Evolutionary conservation across 345 rosid genomes (phyloP).

Genomic region (Syzygium aromaticum): DNA sequence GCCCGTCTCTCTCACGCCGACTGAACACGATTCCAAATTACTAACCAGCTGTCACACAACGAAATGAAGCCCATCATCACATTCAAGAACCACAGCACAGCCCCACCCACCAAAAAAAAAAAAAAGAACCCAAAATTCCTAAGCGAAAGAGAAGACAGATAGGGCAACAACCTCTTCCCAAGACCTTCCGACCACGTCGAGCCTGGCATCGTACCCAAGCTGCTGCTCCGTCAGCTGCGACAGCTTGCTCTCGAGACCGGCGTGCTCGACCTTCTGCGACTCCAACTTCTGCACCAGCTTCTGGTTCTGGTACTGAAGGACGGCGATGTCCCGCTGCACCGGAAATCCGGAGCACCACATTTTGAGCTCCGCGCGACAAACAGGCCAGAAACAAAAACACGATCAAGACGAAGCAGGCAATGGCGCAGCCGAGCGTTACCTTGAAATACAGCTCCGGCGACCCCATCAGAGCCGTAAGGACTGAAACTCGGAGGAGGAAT

Average conservation of each 20-base stretch:
- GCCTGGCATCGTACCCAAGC: slow-evolving; percentile 38
- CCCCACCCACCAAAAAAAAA: neutral
- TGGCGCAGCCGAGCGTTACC: neutral
- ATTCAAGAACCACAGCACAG: neutral
- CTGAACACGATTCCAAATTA: slow-evolving; percentile 54
- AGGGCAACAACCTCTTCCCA: slow-evolving; percentile 74
- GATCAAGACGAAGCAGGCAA: neutral
- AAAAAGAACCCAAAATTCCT: slow-evolving; percentile 3
- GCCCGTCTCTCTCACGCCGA: slow-evolving; percentile 32
- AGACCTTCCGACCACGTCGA: slow-evolving; percentile 53
- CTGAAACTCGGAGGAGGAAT: neutral
- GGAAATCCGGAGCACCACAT: neutral
- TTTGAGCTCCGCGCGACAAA: neutral
- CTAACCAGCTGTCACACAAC: slow-evolving; percentile 38
- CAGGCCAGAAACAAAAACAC: neutral
- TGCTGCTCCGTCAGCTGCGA: slow-evolving; percentile 50
- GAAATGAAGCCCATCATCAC: neutral
- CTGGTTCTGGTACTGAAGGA: slow-evolving; percentile 82
- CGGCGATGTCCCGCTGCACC: slow-evolving; percentile 62
- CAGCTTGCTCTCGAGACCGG: slow-evolving; percentile 52
- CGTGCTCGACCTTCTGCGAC: slow-evolving; percentile 67
- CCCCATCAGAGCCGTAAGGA: neutral
- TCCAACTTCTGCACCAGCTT: slow-evolving; percentile 82
- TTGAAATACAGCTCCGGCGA: neutral
- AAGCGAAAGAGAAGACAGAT: neutral